Evolutionary conservation across 2,329 filamentous ascomycete genomes (phyloP).

Genomic region (Fusarium aywerte): DNA sequence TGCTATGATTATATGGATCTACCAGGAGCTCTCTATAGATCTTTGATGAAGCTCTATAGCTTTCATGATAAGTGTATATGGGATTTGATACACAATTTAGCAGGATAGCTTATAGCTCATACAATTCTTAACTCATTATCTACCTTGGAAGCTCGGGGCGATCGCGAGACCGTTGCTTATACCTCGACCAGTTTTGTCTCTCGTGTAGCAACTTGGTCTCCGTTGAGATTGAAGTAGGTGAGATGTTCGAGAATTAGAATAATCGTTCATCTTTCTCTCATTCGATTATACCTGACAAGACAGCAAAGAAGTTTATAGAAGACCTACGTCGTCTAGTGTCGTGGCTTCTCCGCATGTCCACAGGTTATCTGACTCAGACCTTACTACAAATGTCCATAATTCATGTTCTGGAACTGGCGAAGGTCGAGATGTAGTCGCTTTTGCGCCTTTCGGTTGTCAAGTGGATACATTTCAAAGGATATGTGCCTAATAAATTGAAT

Average conservation of each 20-base stretch:
- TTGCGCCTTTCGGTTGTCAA: slow-evolving; percentile 16
- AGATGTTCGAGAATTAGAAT: not conserved
- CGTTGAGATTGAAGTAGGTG: not conserved
- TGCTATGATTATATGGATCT: too few species aligned
- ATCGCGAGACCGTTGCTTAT: too few species aligned
- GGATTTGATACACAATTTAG: too few species aligned
- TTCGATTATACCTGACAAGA: not conserved
- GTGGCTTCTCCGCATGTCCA: too few species aligned
- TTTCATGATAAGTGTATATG: too few species aligned
- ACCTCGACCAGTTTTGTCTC: not conserved
- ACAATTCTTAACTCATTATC: too few species aligned
- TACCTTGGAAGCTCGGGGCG: too few species aligned
- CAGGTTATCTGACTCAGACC: not conserved
- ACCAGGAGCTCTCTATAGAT: too few species aligned
- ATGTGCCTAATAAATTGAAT: not conserved
- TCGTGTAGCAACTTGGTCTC: not conserved
- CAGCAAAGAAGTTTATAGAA: not conserved
- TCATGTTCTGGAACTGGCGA: slow-evolving; percentile 3
- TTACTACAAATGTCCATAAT: not conserved
- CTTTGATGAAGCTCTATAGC: too few species aligned
- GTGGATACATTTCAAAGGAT: slow-evolving; percentile 8
- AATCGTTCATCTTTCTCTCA: not conserved
- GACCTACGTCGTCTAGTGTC: not conserved
- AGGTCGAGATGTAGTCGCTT: slow-evolving; percentile 1
- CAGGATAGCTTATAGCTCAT: too few species aligned